Conservation (phyloP, 179 eudicot genomes). For the Gypsophila paniculata region DNA sequence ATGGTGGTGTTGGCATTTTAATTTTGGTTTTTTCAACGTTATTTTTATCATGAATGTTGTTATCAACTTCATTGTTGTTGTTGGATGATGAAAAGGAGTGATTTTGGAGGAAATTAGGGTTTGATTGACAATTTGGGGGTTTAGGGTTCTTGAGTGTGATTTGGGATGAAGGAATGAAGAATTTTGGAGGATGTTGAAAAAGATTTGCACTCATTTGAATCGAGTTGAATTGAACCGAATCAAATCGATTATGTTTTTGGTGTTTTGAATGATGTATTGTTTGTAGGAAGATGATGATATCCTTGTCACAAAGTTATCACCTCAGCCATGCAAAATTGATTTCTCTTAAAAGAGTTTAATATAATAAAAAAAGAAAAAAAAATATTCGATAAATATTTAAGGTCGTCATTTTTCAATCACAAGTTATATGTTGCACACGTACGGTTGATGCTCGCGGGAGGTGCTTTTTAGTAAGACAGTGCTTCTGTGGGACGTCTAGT, state of each 20-base stretch:
- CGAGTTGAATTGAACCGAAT: background rate
- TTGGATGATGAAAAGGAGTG: constrained; percentile 13
- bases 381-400: no score
- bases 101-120: constrained; percentile 28
- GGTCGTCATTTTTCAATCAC: no score
- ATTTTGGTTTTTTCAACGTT: constrained; percentile 17
- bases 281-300: background rate
- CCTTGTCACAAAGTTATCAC: background rate
- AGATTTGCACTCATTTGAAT: constrained; percentile 33
- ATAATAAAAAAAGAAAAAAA: no score
- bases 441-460: no score
- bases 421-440: no score
- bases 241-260: background rate
- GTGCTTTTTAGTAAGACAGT: no score
- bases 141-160: constrained; percentile 27
- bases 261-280: background rate
- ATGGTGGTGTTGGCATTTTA: constrained; percentile 80
- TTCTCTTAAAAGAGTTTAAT: no score
- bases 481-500: no score
- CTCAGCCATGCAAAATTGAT: background rate
- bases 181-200: constrained; percentile 26
- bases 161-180: constrained; percentile 21
- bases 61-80: constrained; percentile 6
- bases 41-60: background rate
- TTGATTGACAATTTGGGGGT: constrained; percentile 33